A percentile compares a stretch with the other conserved stretches of the same genome.
phyloP scores from a whole-genome alignment of 2,329 filamentous ascomycete species.

The Escovopsis weberi region DNA sequence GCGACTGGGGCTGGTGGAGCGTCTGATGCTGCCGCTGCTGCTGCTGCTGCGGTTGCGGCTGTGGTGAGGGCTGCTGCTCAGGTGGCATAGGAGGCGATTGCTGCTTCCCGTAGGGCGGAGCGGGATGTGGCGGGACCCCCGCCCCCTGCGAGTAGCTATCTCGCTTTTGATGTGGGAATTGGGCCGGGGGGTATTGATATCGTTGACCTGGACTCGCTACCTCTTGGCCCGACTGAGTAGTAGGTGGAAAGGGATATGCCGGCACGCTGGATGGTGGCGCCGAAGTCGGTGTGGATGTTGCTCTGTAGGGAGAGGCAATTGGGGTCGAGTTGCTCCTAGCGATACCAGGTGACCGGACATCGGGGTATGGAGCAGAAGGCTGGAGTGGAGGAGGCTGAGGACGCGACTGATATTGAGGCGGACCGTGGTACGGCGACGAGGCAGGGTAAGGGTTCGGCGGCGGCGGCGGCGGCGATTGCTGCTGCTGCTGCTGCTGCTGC shows the following conservation, averaged over 20 bases:
- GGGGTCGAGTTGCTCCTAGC: slow-evolving; percentile 19
- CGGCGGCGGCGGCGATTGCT: slow-evolving; percentile 10
- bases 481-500: slow-evolving; percentile 8
- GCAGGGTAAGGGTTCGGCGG: slow-evolving; percentile 23
- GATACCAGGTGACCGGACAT: slow-evolving; percentile 36
- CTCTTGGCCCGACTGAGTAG: slow-evolving; percentile 23
- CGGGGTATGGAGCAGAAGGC: slow-evolving; percentile 27
- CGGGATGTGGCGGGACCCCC: slow-evolving; percentile 16
- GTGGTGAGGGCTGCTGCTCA: neutral
- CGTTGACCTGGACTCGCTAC: slow-evolving; percentile 36
- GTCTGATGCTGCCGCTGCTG: neutral
- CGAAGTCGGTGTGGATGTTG: slow-evolving; percentile 28
- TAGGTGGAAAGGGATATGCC: slow-evolving; percentile 37
- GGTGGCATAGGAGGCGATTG: neutral
- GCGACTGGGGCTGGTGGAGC: slow-evolving; percentile 8
- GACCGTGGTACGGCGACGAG: slow-evolving; percentile 23
- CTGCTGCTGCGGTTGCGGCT: neutral
- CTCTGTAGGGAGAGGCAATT: slow-evolving; percentile 31
- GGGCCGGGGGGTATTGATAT: slow-evolving; percentile 34
- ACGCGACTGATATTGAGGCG: slow-evolving; percentile 28
- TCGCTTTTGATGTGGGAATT: slow-evolving; percentile 27
- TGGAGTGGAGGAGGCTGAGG: slow-evolving; percentile 32
- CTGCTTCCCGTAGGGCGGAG: slow-evolving; percentile 23
- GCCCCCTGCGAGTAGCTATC: slow-evolving; percentile 33
- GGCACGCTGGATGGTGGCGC: slow-evolving; percentile 25